These are phyloP conservation scores for Leucocoprinus sp. DNA, from an alignment of 768 basidiomycete genomes.

Conservation along the genomic window DNA sequence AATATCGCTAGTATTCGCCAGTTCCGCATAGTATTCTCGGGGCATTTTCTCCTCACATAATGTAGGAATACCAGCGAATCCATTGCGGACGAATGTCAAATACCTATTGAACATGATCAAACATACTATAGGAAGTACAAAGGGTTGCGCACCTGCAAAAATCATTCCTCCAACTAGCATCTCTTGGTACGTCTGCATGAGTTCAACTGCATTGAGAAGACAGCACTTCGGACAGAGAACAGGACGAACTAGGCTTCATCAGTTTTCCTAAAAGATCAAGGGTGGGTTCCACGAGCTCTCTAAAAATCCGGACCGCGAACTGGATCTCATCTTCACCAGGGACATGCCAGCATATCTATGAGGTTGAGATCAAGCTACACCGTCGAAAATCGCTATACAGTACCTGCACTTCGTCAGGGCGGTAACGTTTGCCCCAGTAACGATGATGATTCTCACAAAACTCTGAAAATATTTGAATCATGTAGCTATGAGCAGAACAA, in stretches of 20 bases:
- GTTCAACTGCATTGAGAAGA: constrained; percentile 11
- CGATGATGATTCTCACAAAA: constrained; percentile 62
- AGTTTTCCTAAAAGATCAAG: constrained; percentile 47
- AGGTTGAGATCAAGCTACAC: neutral
- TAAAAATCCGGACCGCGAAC: constrained; percentile 65
- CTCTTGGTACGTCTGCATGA: constrained; percentile 33
- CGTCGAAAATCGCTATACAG: neutral
- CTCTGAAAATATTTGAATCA: constrained; percentile 30
- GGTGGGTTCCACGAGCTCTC: constrained; percentile 56
- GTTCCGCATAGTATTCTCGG: constrained; percentile 35
- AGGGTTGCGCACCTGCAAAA: constrained; percentile 58
- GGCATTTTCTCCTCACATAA: constrained; percentile 47
- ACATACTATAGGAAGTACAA: neutral
- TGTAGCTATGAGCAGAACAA: neutral
- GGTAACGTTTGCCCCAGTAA: constrained; percentile 77
- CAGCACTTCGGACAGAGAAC: neutral
- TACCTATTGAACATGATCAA: constrained; percentile 31
- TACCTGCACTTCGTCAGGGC: constrained; percentile 61
- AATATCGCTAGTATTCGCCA: constrained; percentile 52
- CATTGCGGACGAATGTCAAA: constrained; percentile 65
- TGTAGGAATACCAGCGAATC: constrained; percentile 68
- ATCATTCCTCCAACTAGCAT: constrained; percentile 73
- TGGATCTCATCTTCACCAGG: constrained; percentile 64
- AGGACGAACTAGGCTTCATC: constrained; percentile 39
- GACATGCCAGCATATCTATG: constrained; percentile 70